Percentiles rank a stretch among this genome's conserved stretches.
Conservation (phyloP, 352 stramenopile genomes). For the Phytophthora chlamydospora region DNA sequence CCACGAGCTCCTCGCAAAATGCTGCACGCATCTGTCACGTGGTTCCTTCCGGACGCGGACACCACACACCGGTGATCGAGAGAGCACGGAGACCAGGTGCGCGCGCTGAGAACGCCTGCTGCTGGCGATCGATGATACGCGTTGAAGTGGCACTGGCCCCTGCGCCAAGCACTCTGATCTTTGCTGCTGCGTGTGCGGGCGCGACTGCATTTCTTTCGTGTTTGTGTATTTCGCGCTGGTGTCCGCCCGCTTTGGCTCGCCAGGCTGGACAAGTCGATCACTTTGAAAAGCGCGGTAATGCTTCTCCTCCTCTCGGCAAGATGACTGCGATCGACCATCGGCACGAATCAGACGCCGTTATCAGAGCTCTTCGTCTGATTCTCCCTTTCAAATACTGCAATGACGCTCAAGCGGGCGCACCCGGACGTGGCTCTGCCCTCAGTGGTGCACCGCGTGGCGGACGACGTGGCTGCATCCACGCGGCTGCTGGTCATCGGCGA, state of each 20-base stretch:
- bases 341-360: no score
- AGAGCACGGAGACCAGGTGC: conserved; percentile 16
- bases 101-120: conserved; percentile 23
- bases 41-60: not conserved
- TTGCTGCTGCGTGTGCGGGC: not conserved
- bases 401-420: conserved; percentile 41
- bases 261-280: no score
- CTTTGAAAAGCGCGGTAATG: no score
- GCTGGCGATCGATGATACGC: not conserved
- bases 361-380: conserved; percentile 6
- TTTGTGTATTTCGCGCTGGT: no score
- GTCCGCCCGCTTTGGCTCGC: no score
- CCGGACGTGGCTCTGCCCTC: conserved; percentile 54
- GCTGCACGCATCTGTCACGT: not conserved
- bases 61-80: conserved; percentile 1
- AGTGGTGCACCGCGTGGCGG: conserved; percentile 47
- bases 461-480: conserved; percentile 34
- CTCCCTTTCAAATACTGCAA: conserved; percentile 7
- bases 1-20: not conserved
- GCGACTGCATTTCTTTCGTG: conserved; percentile 5
- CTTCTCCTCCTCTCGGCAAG: no score
- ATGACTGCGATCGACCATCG: no score
- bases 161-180: conserved; percentile 10
- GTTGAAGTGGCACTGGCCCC: not conserved
- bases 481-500: conserved; percentile 90